Evolutionary conservation across 2,329 filamentous ascomycete species (phyloP), one percentile per base, ranked within the genome.

Genomic region (Colletotrichum gigasporum): DNA sequence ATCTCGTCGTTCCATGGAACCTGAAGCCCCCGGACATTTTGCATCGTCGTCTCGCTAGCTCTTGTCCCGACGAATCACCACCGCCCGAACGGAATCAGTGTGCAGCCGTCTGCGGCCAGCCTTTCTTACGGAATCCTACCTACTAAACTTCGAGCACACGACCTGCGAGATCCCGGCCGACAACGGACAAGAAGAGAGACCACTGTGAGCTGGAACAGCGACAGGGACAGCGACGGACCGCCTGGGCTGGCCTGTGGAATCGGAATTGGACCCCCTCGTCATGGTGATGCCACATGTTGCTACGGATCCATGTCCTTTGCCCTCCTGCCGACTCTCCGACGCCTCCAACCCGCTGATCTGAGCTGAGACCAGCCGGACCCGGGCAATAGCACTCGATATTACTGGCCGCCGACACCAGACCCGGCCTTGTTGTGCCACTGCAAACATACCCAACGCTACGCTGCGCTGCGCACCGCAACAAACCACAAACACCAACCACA

Each of bases 221-320:
- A n/a, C n/a, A n/a, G n/a, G n/a, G n/a, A n/a, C n/a, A n/a, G n/a
- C n/a, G n/a, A n/a, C n/a, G n/a, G n/a, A n/a, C n/a, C n/a, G n/a
- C n/a, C n/a, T n/a, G n/a, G n/a, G n/a, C n/a, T n/a, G n/a, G n/a
- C n/a, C n/a, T n/a, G n/a, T n/a, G n/a, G n/a, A n/a, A n/a, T n/a
- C n/a, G n/a, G n/a, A n/a, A n/a, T n/a, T n/a, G n/a, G n/a, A n/a
- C 47, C 48, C 60, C 55, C 55, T 50, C 57, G 61, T 64, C 61
- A 64, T 64, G 61, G 61, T 64, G 61, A 64, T 64, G 61, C 61
- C 56, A 64, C 61, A 50, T 44, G 42, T 64, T 30, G 56, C 61
- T 37, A 48, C 56, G 55, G 34, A 64, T 54, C 61, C 56, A 54
- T 64, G 56, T 64, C 56, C 11, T 48, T 54, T 42, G 32, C 35